These are phyloP conservation scores for Phytophthora idaei DNA, from an alignment of 352 stramenopile genomes.

Conservation along the genomic window DNA sequence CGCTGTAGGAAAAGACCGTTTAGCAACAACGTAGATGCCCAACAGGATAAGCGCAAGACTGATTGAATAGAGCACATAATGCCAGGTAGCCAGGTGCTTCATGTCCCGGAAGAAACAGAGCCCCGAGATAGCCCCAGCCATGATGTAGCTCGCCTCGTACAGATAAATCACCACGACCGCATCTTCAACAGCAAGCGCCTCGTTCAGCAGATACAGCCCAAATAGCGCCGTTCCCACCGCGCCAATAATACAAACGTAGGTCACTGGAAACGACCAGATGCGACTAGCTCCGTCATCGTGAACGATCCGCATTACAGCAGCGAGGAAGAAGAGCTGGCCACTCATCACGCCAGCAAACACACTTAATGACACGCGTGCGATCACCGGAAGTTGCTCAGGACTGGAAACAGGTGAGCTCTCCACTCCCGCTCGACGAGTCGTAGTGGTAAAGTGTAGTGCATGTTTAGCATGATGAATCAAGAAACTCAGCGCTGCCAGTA, in stretches of 20 bases:
- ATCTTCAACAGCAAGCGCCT: slow-evolving; percentile 82
- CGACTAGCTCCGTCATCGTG: slow-evolving; percentile 55
- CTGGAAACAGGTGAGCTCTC: slow-evolving; percentile 30
- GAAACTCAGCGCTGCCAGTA: slow-evolving; percentile 50
- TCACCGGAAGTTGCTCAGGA: slow-evolving; percentile 35
- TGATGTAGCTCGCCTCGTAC: slow-evolving; percentile 84
- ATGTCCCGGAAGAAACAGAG: slow-evolving; percentile 87
- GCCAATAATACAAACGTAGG: slow-evolving; percentile 70
- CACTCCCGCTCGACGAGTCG: slow-evolving; percentile 32
- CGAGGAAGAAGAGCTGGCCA: slow-evolving; percentile 82
- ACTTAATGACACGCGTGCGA: slow-evolving; percentile 61
- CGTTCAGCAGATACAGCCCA: slow-evolving; percentile 77
- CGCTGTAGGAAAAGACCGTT: slow-evolving; percentile 43
- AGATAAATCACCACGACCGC: slow-evolving; percentile 85
- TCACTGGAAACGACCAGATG: slow-evolving; percentile 64
- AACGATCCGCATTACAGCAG: slow-evolving; percentile 64
- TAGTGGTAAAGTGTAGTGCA: slow-evolving; percentile 57
- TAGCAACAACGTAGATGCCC: slow-evolving; percentile 76
- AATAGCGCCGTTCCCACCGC: slow-evolving; percentile 67
- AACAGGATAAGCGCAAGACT: slow-evolving; percentile 74
- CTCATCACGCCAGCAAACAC: slow-evolving; percentile 74
- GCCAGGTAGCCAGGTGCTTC: slow-evolving; percentile 61
- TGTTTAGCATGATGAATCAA: slow-evolving; percentile 61
- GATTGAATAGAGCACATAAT: slow-evolving; percentile 77
- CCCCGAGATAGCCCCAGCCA: slow-evolving; percentile 71